Conservation (phyloP, 108 stramenopile genomes). For the Pseudonitzschia delicatissima region DNA sequence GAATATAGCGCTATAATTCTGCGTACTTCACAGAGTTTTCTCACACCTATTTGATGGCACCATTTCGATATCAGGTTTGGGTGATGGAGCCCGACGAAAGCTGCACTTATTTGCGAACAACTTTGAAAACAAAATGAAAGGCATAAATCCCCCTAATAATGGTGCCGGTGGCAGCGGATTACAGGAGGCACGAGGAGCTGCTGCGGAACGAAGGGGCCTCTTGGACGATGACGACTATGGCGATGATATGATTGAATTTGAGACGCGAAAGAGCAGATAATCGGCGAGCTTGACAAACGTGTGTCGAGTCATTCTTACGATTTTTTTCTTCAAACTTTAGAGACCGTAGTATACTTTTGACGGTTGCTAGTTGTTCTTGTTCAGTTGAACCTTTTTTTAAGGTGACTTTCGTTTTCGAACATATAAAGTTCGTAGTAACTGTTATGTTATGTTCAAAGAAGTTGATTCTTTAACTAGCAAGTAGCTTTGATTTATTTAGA, state of each 20-base stretch:
- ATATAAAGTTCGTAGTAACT: no score
- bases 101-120: slow-evolving; percentile 59
- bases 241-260: slow-evolving; percentile 44
- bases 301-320: no score
- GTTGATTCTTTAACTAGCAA: no score
- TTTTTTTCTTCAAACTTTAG: no score
- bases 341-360: no score
- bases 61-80: slow-evolving; percentile 45
- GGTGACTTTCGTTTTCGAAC: no score
- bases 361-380: no score
- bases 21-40: background rate
- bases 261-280: slow-evolving; percentile 28
- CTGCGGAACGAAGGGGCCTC: slow-evolving; percentile 48
- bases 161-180: slow-evolving; percentile 7
- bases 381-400: no score
- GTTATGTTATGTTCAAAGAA: no score
- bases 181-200: slow-evolving; percentile 31
- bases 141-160: slow-evolving; percentile 7
- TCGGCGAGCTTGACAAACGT: no score
- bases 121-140: slow-evolving; percentile 42
- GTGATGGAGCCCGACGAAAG: slow-evolving; percentile 59
- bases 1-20: background rate
- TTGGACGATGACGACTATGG: slow-evolving; percentile 49
- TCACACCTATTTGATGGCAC: background rate
- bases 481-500: no score